Conservation (phyloP, 495 filamentous ascomycete species). For the Durotheca rogersii region DNA sequence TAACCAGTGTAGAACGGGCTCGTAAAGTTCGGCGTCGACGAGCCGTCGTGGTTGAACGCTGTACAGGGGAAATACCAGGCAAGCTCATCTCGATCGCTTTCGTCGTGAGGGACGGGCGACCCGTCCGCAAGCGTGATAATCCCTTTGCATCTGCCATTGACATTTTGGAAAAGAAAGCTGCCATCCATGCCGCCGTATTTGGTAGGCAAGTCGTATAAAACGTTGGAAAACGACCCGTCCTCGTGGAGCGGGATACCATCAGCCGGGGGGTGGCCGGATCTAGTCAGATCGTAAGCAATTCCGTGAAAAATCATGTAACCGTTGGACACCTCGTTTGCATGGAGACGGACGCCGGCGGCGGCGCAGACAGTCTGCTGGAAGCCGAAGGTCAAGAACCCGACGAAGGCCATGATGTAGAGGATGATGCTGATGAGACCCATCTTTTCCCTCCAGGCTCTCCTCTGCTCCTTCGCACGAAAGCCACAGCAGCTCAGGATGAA, state of each 20-base stretch:
- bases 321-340: constrained; percentile 72
- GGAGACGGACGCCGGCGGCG: constrained; percentile 63
- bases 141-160: constrained; percentile 95
- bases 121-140: constrained; percentile 69
- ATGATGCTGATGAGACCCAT: constrained; percentile 97
- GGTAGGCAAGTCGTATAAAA: constrained; percentile 79
- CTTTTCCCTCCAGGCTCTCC: constrained; percentile 97
- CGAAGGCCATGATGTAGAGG: constrained; percentile 78
- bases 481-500: constrained; percentile 81
- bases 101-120: constrained; percentile 79
- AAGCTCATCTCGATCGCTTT: constrained; percentile 59
- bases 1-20: constrained; percentile 78
- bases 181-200: constrained; percentile 86
- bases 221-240: constrained; percentile 58
- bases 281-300: constrained; percentile 73
- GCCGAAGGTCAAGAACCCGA: constrained; percentile 96
- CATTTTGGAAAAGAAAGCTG: constrained; percentile 97
- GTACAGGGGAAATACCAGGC: constrained; percentile 98
- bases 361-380: constrained; percentile 90
- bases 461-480: constrained; percentile 83
- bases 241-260: constrained; percentile 65
- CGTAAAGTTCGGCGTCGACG: constrained; percentile 70
- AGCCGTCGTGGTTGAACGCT: constrained; percentile 91
- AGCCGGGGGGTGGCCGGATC: constrained; percentile 74
- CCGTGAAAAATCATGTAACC: constrained; percentile 98